Evolutionary conservation across 2,329 filamentous ascomycete genomes (phyloP).

Genomic region (Dactylellina cionopaga): DNA sequence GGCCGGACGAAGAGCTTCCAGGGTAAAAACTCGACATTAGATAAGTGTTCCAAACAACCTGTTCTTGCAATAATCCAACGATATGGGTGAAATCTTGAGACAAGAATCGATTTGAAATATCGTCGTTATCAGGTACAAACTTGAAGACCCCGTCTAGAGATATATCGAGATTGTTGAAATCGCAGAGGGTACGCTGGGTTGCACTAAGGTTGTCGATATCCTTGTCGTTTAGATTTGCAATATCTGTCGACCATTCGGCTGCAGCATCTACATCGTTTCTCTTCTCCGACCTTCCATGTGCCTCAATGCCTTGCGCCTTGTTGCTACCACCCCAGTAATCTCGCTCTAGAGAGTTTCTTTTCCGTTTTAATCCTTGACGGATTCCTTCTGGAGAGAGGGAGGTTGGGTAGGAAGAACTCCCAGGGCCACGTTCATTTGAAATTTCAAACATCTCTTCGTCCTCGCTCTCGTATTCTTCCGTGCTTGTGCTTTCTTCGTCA

Average conservation of each 20-base stretch:
- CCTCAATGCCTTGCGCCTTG: conserved; percentile 37
- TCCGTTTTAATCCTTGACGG: conserved; percentile 42
- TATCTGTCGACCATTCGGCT: conserved; percentile 40
- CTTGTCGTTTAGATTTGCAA: conserved; percentile 37
- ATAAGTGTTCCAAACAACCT: conserved; percentile 49
- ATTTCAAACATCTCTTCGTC: conserved; percentile 49
- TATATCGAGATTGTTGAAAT: conserved; percentile 22
- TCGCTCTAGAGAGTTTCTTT: conserved; percentile 23
- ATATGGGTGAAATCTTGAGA: conserved; percentile 43
- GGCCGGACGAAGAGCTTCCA: conserved; percentile 12
- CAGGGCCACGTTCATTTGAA: conserved; percentile 27
- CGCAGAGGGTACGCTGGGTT: conserved; percentile 31
- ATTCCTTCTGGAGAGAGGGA: conserved; percentile 42
- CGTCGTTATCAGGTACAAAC: conserved; percentile 42
- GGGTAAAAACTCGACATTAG: conserved; percentile 31
- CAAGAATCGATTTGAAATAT: conserved; percentile 30
- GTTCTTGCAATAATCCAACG: conserved; percentile 35
- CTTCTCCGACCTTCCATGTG: conserved; percentile 13
- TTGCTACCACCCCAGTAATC: conserved; percentile 44
- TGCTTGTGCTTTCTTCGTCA: conserved; percentile 41
- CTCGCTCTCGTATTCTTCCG: conserved; percentile 44
- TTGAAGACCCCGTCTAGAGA: conserved; percentile 38
- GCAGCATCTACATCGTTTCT: conserved; percentile 18
- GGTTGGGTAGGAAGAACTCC: conserved; percentile 44
- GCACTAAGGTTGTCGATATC: conserved; percentile 40